phyloP scores from a whole-genome alignment of 2,329 filamentous ascomycete genomes.

The Trichoderma harzianum region DNA sequence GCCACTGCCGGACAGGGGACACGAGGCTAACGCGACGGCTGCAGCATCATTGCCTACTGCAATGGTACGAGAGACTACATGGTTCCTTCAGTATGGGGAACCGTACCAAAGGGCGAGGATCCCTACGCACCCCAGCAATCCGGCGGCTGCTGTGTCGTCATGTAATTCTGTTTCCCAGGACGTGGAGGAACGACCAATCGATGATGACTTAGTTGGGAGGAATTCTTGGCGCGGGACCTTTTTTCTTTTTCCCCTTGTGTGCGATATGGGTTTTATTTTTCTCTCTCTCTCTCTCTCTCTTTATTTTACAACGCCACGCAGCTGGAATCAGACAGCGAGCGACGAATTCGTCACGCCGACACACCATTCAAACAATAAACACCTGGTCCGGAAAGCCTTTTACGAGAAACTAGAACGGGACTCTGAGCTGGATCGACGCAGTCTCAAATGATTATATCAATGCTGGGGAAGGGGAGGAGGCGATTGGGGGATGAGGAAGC shows the following conservation, averaged over 20 bases:
- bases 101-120: constrained; percentile 91
- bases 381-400: constrained; percentile 13
- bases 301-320: constrained; percentile 18
- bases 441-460: constrained; percentile 18
- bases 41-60: constrained; percentile 94
- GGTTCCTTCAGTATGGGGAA: constrained; percentile 95
- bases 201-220: constrained; percentile 26
- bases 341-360: constrained; percentile 13
- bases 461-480: constrained; percentile 5
- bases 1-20: neutral
- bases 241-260: constrained; percentile 24
- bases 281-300: neutral
- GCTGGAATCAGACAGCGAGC: constrained; percentile 25
- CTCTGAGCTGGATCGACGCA: constrained; percentile 13
- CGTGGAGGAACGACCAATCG: constrained; percentile 22
- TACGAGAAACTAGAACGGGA: constrained; percentile 17
- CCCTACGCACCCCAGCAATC: constrained; percentile 97
- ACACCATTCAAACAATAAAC: constrained; percentile 5
- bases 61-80: constrained; percentile 98
- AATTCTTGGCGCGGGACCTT: constrained; percentile 16
- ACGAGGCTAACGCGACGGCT: constrained; percentile 8
- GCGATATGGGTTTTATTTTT: constrained; percentile 24
- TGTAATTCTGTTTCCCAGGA: constrained; percentile 53
- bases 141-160: constrained; percentile 89
- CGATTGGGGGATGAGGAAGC: constrained; percentile 7